Evolutionary conservation across 176 grass and related monocot genomes (phyloP), one percentile per base, ranked within the genome.

Genomic region (Phoenix roebelenii): DNA sequence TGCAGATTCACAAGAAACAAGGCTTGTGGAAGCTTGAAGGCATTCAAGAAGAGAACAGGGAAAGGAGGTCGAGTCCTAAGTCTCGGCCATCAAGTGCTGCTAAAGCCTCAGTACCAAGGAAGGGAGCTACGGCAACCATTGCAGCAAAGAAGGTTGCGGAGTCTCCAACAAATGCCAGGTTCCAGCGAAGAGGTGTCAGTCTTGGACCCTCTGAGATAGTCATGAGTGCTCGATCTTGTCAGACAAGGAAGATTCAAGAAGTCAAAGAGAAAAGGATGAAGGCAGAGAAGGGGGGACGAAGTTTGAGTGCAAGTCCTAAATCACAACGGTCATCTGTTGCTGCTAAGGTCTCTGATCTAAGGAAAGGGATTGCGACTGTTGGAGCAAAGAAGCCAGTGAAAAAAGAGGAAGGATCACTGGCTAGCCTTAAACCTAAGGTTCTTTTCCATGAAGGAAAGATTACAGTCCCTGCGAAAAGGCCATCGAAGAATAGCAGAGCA

Each of bases 261-360:
- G 20, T 29, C 16, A 70, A 25, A 62, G 81, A 80, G 4, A 67
- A 74, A 25, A 4, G 59, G 3, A 10, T 70, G 15, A 72, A 79
- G 29, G 65, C 44, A 51, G 79, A 83, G 25, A 85, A 82, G 68
- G 68, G 51, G 22, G 65, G 70, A 24, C 63, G 71, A 58, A 75
- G 79, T 73, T 54, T 68, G 1, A 98, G 83, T 64, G 57, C 74
- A 29, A 90, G 82, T 73, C 93, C 85, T 57, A 77, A 58, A 51
- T 68, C 76, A 4, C 80, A 64, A 57, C 76, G 80, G 59, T 82
- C 77, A 39, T 89, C 87, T 35, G 78, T 65, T 2, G 35, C 35
- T 15, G 57, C 67, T 50, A 95, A 83, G 60, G 50, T 57, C 25
- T 69, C 67, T 2, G 69, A 67, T 32, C 52, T 74, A 22, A 71